Evolutionary conservation across 257 asterid species (phyloP).

Genomic region (Mitragyna speciosa): DNA sequence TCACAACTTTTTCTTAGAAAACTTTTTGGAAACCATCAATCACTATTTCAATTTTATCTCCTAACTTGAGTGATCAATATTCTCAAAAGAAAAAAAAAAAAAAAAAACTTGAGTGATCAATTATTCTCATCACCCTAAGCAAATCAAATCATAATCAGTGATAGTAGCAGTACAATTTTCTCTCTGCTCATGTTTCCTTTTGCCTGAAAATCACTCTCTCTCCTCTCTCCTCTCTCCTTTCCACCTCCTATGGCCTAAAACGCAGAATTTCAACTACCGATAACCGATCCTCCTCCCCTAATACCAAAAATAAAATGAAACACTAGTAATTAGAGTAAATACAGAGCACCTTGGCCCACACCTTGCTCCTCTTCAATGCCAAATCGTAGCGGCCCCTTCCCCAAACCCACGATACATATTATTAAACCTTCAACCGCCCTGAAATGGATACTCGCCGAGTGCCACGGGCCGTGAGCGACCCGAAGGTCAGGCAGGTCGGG

Average conservation of each 20-base stretch:
- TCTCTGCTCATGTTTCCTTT: neutral
- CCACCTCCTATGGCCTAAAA: neutral
- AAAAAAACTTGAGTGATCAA: too few species aligned
- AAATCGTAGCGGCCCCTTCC: neutral
- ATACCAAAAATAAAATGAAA: neutral
- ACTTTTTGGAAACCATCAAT: too few species aligned
- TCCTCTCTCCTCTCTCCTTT: neutral
- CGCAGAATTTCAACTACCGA: slow-evolving; percentile 12
- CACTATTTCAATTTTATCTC: too few species aligned
- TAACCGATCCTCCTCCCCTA: neutral
- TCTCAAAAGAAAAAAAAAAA: too few species aligned
- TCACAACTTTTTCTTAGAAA: too few species aligned
- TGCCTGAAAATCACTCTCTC: neutral
- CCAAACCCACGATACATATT: neutral
- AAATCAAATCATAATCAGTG: neutral
- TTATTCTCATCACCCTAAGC: neutral
- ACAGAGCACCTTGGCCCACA: neutral
- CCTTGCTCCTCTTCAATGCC: neutral
- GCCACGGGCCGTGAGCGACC: slow-evolving; percentile 82
- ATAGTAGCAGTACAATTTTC: neutral
- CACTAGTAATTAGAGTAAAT: neutral
- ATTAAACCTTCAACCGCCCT: neutral
- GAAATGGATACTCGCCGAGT: slow-evolving; percentile 78
- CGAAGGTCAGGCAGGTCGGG: slow-evolving; percentile 94
- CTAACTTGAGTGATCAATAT: too few species aligned